These are phyloP conservation scores for Mycothermus thermophilus DNA, from an alignment of 495 filamentous ascomycete species.

Conservation along the genomic window DNA sequence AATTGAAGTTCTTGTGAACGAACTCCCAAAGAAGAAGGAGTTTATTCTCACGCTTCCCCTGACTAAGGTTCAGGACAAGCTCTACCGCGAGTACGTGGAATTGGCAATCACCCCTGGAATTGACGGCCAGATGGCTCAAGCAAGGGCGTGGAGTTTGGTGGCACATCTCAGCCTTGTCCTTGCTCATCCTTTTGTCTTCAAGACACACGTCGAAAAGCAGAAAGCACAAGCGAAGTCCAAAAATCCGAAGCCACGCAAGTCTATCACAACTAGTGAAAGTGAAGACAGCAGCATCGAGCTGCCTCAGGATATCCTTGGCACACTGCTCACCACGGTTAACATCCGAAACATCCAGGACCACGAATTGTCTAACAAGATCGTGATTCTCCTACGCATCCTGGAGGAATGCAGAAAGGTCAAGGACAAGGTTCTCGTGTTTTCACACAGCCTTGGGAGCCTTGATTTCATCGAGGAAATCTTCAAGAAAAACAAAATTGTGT, in stretches of 20 bases:
- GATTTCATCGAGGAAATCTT: constrained; percentile 51
- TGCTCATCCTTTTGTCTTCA: constrained; percentile 59
- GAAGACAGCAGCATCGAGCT: constrained; percentile 14
- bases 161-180: constrained; percentile 50
- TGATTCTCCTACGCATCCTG: constrained; percentile 53
- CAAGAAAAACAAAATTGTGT: constrained; percentile 26
- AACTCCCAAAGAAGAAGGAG: constrained; percentile 61
- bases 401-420: constrained; percentile 39
- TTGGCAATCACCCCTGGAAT: constrained; percentile 3
- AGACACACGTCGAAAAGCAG: constrained; percentile 23
- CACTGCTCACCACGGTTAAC: constrained; percentile 16
- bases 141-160: constrained; percentile 23
- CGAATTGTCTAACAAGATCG: constrained; percentile 48
- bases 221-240: constrained; percentile 5
- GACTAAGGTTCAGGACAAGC: constrained; percentile 46
- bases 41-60: constrained; percentile 65
- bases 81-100: constrained; percentile 49
- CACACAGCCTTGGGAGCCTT: constrained; percentile 54
- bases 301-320: constrained; percentile 21
- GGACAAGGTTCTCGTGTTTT: constrained; percentile 74
- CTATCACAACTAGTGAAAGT: constrained; percentile 8
- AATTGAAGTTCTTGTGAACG: constrained; percentile 46
- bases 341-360: constrained; percentile 17
- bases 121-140: constrained; percentile 1
- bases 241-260: neutral